These are phyloP conservation scores for Rhodotorula sp. DNA, from an alignment of 1,284 basidiomycete genomes.

Conservation along the genomic window DNA sequence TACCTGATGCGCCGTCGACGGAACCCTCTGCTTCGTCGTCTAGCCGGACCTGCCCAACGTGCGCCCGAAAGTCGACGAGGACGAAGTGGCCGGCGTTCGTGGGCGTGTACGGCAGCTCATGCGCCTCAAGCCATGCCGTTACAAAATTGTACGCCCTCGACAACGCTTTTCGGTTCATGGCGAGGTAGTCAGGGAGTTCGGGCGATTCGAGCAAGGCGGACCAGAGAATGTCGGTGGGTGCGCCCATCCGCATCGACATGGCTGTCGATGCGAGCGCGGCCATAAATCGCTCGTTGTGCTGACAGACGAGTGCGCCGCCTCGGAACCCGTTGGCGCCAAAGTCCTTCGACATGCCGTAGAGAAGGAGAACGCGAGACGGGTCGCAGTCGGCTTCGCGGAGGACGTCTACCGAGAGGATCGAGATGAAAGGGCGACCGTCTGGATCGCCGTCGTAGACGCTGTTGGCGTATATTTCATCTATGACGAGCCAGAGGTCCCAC, in stretches of 20 bases:
- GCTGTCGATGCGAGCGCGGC: slow-evolving; percentile 6
- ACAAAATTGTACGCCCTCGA: slow-evolving; percentile 30
- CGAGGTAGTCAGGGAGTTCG: slow-evolving; percentile 22
- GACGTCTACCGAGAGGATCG: slow-evolving; percentile 51
- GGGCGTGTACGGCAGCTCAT: slow-evolving; percentile 30
- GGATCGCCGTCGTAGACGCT: slow-evolving; percentile 20
- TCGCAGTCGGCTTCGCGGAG: slow-evolving; percentile 50
- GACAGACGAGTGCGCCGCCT: slow-evolving; percentile 50
- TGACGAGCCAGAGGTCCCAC: slow-evolving; percentile 51
- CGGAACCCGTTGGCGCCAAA: slow-evolving; percentile 53
- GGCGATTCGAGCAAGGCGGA: slow-evolving; percentile 26
- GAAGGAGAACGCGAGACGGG: slow-evolving; percentile 48
- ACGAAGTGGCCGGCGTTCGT: slow-evolving; percentile 38
- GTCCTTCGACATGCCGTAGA: slow-evolving; percentile 47
- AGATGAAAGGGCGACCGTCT: slow-evolving; percentile 48
- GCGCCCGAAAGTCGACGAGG: slow-evolving; percentile 31
- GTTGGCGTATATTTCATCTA: slow-evolving; percentile 52
- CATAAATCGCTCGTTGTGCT: slow-evolving; percentile 50
- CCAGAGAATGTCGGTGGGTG: slow-evolving; percentile 39
- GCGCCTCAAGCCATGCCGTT: slow-evolving; percentile 30
- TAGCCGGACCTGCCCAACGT: slow-evolving; percentile 3
- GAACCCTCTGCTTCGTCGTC: background rate
- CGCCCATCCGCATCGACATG: slow-evolving; percentile 39
- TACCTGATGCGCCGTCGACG: too few species aligned
- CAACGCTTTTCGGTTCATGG: slow-evolving; percentile 23